A percentile compares a stretch with the other conserved stretches of the same genome.
phyloP scores from a whole-genome alignment of 495 filamentous ascomycete species.

The Neurospora pannonica region DNA sequence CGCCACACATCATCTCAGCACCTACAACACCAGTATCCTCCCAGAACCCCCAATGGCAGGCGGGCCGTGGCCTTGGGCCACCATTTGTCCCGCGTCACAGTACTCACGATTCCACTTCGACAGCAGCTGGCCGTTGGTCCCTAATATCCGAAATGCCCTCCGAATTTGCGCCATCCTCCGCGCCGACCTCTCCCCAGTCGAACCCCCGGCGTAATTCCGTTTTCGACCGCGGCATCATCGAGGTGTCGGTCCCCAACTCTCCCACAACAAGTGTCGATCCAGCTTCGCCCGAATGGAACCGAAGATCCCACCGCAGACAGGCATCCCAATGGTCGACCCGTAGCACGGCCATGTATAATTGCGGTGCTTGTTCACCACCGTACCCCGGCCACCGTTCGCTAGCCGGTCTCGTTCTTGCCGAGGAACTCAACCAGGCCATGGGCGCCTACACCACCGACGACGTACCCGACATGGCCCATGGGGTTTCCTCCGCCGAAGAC shows the following conservation, averaged over 20 bases:
- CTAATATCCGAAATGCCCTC: conserved; percentile 50
- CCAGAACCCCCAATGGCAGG: conserved; percentile 11
- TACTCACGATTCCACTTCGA: conserved; percentile 36
- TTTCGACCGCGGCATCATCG: conserved; percentile 59
- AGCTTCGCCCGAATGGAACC: conserved; percentile 42
- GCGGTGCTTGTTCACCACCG: conserved; percentile 2
- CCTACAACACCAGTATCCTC: conserved; percentile 15
- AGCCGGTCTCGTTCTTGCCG: conserved; percentile 5
- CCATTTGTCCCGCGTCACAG: conserved; percentile 10
- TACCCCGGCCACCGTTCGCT: neutral
- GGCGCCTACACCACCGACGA: conserved; percentile 16
- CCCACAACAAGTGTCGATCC: conserved; percentile 60
- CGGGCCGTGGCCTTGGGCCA: conserved; percentile 1
- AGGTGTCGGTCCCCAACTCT: conserved; percentile 60
- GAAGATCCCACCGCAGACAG: conserved; percentile 39
- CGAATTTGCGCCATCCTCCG: conserved; percentile 57
- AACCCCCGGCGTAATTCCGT: conserved; percentile 56
- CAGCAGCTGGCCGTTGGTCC: conserved; percentile 52
- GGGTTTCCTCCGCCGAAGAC: conserved; percentile 11
- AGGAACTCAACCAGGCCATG: neutral
- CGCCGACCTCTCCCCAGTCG: conserved; percentile 75
- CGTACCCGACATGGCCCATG: conserved; percentile 2
- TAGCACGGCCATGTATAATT: conserved; percentile 22
- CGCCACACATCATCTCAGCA: conserved; percentile 26
- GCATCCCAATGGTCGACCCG: conserved; percentile 45